Conservation (phyloP, 2,329 filamentous ascomycete species). For the Xylogone sp. region DNA sequence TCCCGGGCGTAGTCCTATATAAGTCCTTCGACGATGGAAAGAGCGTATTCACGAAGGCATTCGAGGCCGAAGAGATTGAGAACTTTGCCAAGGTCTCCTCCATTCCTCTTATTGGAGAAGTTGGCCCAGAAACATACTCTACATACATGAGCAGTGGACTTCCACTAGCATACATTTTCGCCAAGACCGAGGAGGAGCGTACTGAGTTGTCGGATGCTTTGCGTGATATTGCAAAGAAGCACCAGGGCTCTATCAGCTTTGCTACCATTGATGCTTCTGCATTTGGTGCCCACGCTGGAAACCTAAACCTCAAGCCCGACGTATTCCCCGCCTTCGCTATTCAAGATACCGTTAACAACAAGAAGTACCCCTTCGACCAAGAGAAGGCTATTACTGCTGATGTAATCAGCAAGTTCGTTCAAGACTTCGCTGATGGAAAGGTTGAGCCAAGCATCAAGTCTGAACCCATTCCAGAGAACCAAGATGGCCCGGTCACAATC, state of each 20-base stretch:
- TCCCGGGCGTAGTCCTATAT: constrained; percentile 88
- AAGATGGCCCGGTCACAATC: constrained; percentile 83
- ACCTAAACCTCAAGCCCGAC: constrained; percentile 94
- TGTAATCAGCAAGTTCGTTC: constrained; percentile 75
- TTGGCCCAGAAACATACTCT: constrained; percentile 94
- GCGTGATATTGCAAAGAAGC: constrained; percentile 83
- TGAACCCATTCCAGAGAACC: constrained; percentile 89
- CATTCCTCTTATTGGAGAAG: constrained; percentile 89
- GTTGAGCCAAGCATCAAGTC: constrained; percentile 97
- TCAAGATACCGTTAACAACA: constrained; percentile 91
- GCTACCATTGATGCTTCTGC: constrained; percentile 93
- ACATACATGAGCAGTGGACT: constrained; percentile 91
- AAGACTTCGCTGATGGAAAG: constrained; percentile 82
- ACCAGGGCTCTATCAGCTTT: constrained; percentile 95
- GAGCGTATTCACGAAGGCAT: constrained; percentile 75
- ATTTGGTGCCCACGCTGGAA: constrained; percentile 91
- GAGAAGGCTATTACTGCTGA: constrained; percentile 67
- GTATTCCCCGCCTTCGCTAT: constrained; percentile 98
- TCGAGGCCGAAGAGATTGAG: constrained; percentile 75
- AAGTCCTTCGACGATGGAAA: constrained; percentile 98
- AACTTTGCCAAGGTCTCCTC: constrained; percentile 80
- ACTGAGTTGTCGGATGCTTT: constrained; percentile 70
- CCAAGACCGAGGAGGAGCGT: constrained; percentile 88
- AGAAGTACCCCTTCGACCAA: constrained; percentile 94
- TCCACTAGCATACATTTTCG: constrained; percentile 96